Evolutionary conservation across 2,329 filamentous ascomycete species (phyloP).

Genomic region (Xylariaceae sp.): DNA sequence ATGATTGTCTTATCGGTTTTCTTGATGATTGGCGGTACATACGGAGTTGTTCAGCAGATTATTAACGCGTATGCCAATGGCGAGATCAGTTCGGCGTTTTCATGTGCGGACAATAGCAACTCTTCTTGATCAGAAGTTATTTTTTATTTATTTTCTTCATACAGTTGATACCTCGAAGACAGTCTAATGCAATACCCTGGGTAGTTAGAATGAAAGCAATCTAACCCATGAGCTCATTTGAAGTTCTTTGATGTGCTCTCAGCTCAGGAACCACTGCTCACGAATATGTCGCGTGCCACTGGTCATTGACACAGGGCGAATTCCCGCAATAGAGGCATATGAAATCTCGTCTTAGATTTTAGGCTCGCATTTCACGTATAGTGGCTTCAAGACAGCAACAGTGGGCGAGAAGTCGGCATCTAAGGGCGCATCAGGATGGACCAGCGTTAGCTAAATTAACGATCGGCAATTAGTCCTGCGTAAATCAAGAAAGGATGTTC

Average conservation of each 20-base stretch:
- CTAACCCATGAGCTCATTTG: too few species aligned
- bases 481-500: neutral
- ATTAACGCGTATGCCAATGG: constrained; percentile 4
- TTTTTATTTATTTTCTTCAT: neutral
- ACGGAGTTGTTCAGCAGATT: constrained; percentile 5
- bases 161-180: neutral
- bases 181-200: too few species aligned
- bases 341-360: constrained; percentile 6
- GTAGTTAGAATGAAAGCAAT: too few species aligned
- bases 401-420: constrained; percentile 12
- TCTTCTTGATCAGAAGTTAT: neutral
- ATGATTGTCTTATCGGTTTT: constrained; percentile 3
- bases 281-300: too few species aligned
- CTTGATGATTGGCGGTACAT: constrained; percentile 5
- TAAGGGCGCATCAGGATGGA: constrained; percentile 11
- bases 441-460: constrained; percentile 11
- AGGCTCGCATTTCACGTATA: constrained; percentile 10
- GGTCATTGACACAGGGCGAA: too few species aligned
- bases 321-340: too few species aligned
- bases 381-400: constrained; percentile 8
- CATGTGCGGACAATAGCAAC: constrained; percentile 3
- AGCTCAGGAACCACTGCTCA: too few species aligned
- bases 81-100: constrained; percentile 1
- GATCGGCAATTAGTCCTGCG: constrained; percentile 4
- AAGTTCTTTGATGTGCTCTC: too few species aligned